phyloP scores from a whole-genome alignment of 768 basidiomycete genomes.

The Agaricus blazei region DNA sequence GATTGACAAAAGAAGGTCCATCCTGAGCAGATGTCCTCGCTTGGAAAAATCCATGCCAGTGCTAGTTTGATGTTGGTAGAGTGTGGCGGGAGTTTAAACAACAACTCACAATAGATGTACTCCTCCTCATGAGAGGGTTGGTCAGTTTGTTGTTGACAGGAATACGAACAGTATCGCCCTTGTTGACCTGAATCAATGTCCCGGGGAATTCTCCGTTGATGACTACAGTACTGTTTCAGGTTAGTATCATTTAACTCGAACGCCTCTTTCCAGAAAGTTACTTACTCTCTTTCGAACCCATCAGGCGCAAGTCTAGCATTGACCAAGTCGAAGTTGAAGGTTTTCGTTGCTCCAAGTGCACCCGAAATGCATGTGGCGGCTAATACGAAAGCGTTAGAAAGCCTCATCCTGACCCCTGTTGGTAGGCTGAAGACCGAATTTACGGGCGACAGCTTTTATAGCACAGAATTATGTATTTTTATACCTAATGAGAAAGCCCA shows the following conservation, averaged over 20 bases:
- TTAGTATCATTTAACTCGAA: not conserved
- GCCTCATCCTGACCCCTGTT: not conserved
- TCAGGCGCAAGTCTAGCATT: slow-evolving; percentile 40
- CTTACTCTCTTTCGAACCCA: slow-evolving; percentile 26
- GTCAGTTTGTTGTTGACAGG: slow-evolving; percentile 25
- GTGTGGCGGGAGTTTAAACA: not conserved
- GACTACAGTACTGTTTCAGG: slow-evolving; percentile 23
- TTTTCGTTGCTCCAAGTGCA: not conserved
- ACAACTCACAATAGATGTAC: slow-evolving; percentile 22
- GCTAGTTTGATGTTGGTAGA: not conserved
- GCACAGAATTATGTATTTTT: too few species aligned
- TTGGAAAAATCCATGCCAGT: slow-evolving; percentile 28
- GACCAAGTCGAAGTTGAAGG: slow-evolving; percentile 19
- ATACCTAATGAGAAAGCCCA: too few species aligned
- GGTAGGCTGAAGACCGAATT: too few species aligned
- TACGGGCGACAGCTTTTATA: too few species aligned
- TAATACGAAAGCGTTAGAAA: not conserved
- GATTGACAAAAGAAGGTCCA: slow-evolving; percentile 24
- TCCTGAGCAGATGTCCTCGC: slow-evolving; percentile 39
- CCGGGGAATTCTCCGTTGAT: slow-evolving; percentile 38
- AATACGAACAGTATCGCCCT: slow-evolving; percentile 28
- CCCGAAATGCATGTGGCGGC: not conserved
- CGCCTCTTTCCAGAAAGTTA: not conserved
- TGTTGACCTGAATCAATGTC: slow-evolving; percentile 33
- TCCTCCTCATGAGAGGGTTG: slow-evolving; percentile 28